Conservation (phyloP, 768 basidiomycete genomes). For the Mrakia hoshinonis region DNA sequence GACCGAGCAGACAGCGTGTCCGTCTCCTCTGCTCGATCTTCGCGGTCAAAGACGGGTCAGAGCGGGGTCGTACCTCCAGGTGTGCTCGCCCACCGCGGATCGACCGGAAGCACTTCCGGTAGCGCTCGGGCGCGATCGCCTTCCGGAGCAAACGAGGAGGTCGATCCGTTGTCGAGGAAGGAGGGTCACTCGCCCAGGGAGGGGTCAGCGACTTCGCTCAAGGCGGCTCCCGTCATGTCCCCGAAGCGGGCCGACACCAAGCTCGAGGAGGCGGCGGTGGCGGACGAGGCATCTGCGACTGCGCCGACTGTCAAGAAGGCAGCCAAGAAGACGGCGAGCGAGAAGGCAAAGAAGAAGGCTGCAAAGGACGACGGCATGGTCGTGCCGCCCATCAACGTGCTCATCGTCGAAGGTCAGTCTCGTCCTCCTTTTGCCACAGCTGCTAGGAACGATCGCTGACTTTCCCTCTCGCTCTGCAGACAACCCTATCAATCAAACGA, state of each 20-base stretch:
- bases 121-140: neutral
- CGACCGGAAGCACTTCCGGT: neutral
- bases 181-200: constrained; percentile 5
- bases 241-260: neutral
- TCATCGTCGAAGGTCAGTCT: constrained; percentile 87
- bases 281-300: neutral
- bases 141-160: neutral
- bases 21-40: neutral
- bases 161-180: neutral
- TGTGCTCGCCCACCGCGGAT: constrained; percentile 17
- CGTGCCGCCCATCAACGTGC: constrained; percentile 91
- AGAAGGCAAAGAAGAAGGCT: constrained; percentile 45
- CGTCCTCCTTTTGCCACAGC: neutral
- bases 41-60: neutral
- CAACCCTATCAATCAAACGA: constrained; percentile 97
- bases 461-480: constrained; percentile 48
- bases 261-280: neutral
- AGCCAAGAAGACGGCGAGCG: constrained; percentile 42
- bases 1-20: constrained; percentile 7
- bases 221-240: neutral
- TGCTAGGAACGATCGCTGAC: neutral
- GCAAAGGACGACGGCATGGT: constrained; percentile 55
- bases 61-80: constrained; percentile 2
- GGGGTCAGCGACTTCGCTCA: neutral
- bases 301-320: constrained; percentile 23